A percentile compares a stretch with the other conserved stretches of the same genome.
Evolutionary conservation across 1,139 yeast species (phyloP).

Genomic region (Magnusiomyces tetraspermus): DNA sequence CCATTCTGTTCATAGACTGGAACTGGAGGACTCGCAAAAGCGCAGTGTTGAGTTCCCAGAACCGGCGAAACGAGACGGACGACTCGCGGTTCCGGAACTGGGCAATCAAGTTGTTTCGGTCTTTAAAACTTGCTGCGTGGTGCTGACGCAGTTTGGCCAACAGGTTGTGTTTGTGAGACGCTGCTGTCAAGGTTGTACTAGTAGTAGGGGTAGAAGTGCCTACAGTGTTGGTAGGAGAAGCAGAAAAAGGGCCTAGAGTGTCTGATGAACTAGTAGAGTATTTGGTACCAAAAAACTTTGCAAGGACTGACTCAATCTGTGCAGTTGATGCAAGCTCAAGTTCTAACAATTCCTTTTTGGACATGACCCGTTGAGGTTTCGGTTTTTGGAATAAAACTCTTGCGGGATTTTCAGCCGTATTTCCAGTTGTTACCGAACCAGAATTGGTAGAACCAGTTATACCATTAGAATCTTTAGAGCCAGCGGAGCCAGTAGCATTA

Average conservation of each 20-base stretch:
- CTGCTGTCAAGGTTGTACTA: too few species aligned
- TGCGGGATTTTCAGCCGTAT: too few species aligned
- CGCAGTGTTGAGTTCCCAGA: conserved; percentile 45
- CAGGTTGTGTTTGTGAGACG: too few species aligned
- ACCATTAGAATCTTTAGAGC: too few species aligned
- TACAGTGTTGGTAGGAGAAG: neutral
- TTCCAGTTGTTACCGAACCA: too few species aligned
- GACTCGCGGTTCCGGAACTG: conserved; percentile 45
- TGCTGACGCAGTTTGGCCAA: neutral
- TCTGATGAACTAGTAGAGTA: neutral
- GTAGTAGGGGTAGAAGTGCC: too few species aligned
- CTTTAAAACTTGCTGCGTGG: neutral
- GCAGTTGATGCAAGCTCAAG: conserved; percentile 5
- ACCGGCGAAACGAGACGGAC: conserved; percentile 40
- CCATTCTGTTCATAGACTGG: conserved; percentile 53
- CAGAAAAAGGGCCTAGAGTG: neutral
- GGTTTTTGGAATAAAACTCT: too few species aligned
- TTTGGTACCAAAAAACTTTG: neutral
- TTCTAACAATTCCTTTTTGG: conserved; percentile 1
- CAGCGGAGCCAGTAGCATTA: too few species aligned
- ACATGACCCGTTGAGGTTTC: too few species aligned
- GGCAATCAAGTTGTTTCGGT: conserved; percentile 26
- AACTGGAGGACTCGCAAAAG: conserved; percentile 51
- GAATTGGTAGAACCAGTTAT: too few species aligned
- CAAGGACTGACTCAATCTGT: neutral